Conservation (phyloP, 306 rosid species). For the Cucumis melo region DNA sequence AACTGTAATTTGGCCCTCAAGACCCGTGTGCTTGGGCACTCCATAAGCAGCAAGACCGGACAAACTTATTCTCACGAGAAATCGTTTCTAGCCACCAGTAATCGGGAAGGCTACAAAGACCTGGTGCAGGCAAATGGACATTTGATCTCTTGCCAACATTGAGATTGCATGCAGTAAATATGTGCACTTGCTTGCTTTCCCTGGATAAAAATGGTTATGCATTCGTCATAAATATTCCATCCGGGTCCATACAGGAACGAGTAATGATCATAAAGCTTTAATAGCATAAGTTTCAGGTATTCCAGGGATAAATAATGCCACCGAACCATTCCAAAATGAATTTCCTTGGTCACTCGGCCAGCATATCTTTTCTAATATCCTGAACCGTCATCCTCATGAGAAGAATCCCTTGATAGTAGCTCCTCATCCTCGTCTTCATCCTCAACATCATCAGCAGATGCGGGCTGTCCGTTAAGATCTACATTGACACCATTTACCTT, state of each 20-base stretch:
- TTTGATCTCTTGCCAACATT: background rate
- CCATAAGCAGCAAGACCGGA: constrained; percentile 3
- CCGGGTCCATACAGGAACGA: background rate
- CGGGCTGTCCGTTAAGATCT: constrained; percentile 82
- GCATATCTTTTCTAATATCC: background rate
- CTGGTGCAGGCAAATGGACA: constrained; percentile 1
- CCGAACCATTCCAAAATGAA: background rate
- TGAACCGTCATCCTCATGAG: constrained; percentile 8
- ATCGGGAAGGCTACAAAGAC: background rate
- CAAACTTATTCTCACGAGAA: background rate
- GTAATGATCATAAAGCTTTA: background rate
- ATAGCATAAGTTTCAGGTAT: background rate
- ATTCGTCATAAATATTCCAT: constrained; percentile 1
- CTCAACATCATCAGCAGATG: constrained; percentile 47
- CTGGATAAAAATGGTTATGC: background rate
- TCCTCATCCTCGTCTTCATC: constrained; percentile 40
- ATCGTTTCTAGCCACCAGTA: background rate
- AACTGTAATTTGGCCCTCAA: background rate
- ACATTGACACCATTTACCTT: constrained; percentile 59
- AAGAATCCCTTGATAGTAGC: constrained; percentile 10
- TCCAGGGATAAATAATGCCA: background rate
- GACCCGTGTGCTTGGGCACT: background rate
- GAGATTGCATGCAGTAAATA: background rate
- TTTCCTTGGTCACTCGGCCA: background rate
- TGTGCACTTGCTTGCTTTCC: background rate